Percentiles rank a stretch among this genome's conserved stretches.
Conservation (phyloP, 140 eudicot species). For the Oenanthe javanica region DNA sequence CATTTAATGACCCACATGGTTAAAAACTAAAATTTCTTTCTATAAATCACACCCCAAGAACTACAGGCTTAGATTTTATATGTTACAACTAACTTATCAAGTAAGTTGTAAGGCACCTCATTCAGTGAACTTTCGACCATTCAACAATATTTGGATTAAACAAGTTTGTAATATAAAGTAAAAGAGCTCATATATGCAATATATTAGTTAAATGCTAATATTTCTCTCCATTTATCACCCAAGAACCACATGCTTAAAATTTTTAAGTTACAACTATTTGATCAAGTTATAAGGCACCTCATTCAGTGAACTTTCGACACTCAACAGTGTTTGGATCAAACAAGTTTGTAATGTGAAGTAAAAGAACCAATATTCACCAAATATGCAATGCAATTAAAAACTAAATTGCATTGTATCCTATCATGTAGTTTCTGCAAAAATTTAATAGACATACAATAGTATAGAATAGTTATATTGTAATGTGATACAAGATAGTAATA, state of each 20-base stretch:
- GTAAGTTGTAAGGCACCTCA: neutral
- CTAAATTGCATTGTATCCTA: neutral
- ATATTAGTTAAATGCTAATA: neutral
- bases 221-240: neutral
- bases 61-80: neutral
- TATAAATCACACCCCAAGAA: neutral
- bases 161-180: neutral
- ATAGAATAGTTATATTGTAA: neutral
- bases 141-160: neutral
- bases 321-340: neutral
- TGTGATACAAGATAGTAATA: neutral
- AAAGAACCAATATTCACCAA: neutral
- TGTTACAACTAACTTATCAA: neutral
- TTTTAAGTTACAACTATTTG: neutral
- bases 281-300: neutral
- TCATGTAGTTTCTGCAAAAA: neutral
- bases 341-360: neutral
- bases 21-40: neutral
- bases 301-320: neutral
- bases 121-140: neutral
- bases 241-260: neutral
- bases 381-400: neutral
- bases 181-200: neutral
- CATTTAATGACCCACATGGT: too few species aligned
- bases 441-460: neutral